These are phyloP conservation scores for Zychaea mexicana DNA, from an alignment of 371 early-diverging fungal species.

Conservation along the genomic window DNA sequence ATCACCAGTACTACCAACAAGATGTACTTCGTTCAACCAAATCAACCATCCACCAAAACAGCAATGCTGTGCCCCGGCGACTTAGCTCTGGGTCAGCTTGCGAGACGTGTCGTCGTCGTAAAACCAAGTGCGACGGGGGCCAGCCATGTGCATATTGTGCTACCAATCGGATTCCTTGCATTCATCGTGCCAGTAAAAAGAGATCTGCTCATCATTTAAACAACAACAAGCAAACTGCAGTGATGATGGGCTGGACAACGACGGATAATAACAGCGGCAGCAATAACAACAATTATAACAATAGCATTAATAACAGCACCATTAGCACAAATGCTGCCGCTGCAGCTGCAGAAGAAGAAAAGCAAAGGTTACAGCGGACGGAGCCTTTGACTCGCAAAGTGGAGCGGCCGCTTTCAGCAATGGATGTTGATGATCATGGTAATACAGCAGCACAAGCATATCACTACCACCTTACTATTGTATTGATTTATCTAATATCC, in stretches of 20 bases:
- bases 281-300: background rate
- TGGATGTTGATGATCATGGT: conserved; percentile 1
- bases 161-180: conserved; percentile 34
- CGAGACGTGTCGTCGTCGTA: conserved; percentile 46
- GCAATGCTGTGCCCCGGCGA: conserved; percentile 25
- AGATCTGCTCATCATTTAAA: conserved; percentile 12
- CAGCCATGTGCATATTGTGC: conserved; percentile 47
- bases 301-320: background rate
- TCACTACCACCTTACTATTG: no score
- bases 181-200: conserved; percentile 33
- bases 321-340: background rate
- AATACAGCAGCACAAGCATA: background rate
- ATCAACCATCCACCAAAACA: background rate
- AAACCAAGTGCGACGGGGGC: conserved; percentile 50
- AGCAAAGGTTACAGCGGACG: background rate
- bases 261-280: conserved; percentile 3
- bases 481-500: background rate
- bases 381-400: background rate
- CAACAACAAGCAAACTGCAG: conserved; percentile 1
- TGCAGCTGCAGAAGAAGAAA: background rate
- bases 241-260: conserved; percentile 11
- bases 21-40: conserved; percentile 9
- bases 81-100: conserved; percentile 48
- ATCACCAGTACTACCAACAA: conserved; percentile 5
- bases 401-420: background rate